Base-by-base conservation (phyloP, 2,329 filamentous ascomycete genomes). In the Fusarium avenaceum region DNA sequence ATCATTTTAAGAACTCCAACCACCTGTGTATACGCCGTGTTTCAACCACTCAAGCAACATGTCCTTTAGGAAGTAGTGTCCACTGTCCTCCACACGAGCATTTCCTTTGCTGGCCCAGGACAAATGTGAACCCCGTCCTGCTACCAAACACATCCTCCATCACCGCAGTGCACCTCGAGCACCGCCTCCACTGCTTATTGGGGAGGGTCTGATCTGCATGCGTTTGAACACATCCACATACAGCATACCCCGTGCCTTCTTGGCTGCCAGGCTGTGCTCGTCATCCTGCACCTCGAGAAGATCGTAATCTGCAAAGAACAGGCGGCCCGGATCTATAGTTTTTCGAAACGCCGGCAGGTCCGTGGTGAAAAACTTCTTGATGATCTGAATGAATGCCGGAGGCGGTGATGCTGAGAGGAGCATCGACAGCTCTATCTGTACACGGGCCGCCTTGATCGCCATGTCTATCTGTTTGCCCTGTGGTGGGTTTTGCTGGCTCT, bases 241-340 rank as follows among this genome's bases (percentile, higher is more conserved):
- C 8, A 74, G 28, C 60, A 65, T 69, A 2, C 79, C 78, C 38
- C 72, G 78, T 4, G 76, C 75, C 59, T 76, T 78, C 58, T 79
- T 78, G 20, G 74, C 72, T 4, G 75, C 77, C 14, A 87, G 74
- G 6, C 84, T 86, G 19, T 81, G 80, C 15, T 79, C 78, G 61
- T 89, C 87, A 53, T 89, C 85, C 11, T 86, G 84, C 15, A 93
- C 81, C 7, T 91, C 90, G 13, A 96, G 82, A 75, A 92, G 86
- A 48, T 83, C 84, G 56, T 89, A 92, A 75, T 96, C 88, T 48
- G 87, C 87, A 78, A 93, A 91, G 79, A 92, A 92, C 48, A 97
- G 83, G 63, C 85, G 85, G 11, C 89, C 86, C 28, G 88, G 85
- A 68, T 96, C 88, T 13, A 89, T 84, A 55, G 86, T 83, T 7